Base-by-base conservation (phyloP, 345 rosid genomes). In the Microcos paniculata region DNA sequence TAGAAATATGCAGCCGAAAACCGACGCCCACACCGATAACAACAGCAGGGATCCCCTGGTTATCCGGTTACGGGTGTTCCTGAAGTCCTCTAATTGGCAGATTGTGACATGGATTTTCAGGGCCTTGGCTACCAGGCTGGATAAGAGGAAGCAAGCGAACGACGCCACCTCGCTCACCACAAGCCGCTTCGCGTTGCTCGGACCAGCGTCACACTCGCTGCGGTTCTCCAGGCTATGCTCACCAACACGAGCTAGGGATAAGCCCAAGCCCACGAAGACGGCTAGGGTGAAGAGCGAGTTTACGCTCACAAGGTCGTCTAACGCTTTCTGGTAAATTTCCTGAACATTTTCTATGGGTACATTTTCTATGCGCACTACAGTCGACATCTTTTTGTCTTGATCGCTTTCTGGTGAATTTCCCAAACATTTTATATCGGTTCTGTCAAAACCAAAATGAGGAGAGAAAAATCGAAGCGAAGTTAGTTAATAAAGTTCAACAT, bases 261-360 rank as follows among this genome's bases (percentile, higher is more conserved):
- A 61, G 11, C n/a, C n/a, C n/a, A n/a, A n/a, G n/a, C 89, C 86
- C 46, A 82, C 65, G 72, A 85, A 85, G 18, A 83, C 80, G 8
- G 88, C 87, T 15, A 72, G 43, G 3, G 85, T 81, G 88, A 85
- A 81, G 79, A 79, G 79, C 6, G 83, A 72, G 76, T 83, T 83
- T 14, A 81, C 85, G 21, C 30, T 76, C 53, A 86, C 89, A 4
- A 86, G 77, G 77, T 82, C 85, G 16, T 80, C 80, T 40, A 84
- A 73, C 12, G 78, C 85, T 49, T 23, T 74, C 35, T 42, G 59
- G 26, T 76, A 42, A 30, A 72, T 11, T 2, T 33, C 19, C 9
- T 35, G 3, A 1, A 66, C 4, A n/a, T 6, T n/a, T 53, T 45
- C 8, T 21, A 14, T 26, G 1, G 31, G n/a, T n/a, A n/a, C n/a